These are phyloP conservation scores for Wickerhamomyces mucosus DNA, from an alignment of 805 yeast species.

Conservation along the genomic window DNA sequence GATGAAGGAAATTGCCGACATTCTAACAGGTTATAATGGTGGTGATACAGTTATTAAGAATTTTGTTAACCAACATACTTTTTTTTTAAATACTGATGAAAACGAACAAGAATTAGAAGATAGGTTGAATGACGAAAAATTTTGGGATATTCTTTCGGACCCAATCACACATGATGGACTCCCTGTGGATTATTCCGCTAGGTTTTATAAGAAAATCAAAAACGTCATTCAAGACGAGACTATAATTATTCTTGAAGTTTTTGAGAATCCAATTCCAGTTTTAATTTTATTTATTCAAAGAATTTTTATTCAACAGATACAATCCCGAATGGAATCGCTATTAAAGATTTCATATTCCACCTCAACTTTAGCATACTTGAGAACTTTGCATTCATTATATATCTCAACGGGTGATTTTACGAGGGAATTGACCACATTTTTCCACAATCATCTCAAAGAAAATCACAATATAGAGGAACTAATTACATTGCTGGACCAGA, in stretches of 20 bases:
- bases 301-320: slow-evolving; percentile 63
- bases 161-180: slow-evolving; percentile 41
- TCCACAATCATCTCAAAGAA: slow-evolving; percentile 35
- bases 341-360: slow-evolving; percentile 54
- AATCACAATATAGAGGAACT: slow-evolving; percentile 27
- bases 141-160: slow-evolving; percentile 54
- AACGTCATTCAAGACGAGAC: slow-evolving; percentile 64
- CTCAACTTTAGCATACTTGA: slow-evolving; percentile 62
- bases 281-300: slow-evolving; percentile 63
- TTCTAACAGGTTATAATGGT: slow-evolving; percentile 73
- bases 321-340: slow-evolving; percentile 44
- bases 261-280: slow-evolving; percentile 57
- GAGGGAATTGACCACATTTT: slow-evolving; percentile 53
- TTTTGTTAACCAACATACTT: slow-evolving; percentile 71
- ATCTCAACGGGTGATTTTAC: slow-evolving; percentile 49
- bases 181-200: slow-evolving; percentile 43
- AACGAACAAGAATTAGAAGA: slow-evolving; percentile 16
- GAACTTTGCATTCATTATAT: slow-evolving; percentile 64
- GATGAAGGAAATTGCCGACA: slow-evolving; percentile 68
- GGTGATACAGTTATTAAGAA: slow-evolving; percentile 76
- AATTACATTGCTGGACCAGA: slow-evolving; percentile 52
- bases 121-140: slow-evolving; percentile 30
- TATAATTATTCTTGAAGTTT: slow-evolving; percentile 62
- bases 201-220: slow-evolving; percentile 45
- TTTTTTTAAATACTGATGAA: slow-evolving; percentile 35